These are phyloP conservation scores for Fonsecaea pedrosoi DNA, from an alignment of 2,329 filamentous ascomycete genomes.

Conservation along the genomic window DNA sequence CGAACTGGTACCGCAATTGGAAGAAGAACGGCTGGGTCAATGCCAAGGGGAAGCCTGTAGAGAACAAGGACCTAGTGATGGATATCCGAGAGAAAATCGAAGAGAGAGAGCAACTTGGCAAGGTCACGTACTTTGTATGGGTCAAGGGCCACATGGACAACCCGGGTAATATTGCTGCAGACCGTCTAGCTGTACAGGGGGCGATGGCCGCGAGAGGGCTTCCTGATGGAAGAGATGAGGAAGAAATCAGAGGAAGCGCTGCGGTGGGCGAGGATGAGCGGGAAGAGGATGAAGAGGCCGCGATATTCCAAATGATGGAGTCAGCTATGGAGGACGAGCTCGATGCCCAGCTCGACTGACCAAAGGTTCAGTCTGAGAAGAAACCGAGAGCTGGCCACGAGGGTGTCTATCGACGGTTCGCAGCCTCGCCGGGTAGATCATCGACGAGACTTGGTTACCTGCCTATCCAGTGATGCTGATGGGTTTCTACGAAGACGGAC, in stretches of 20 bases:
- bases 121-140: constrained; percentile 78
- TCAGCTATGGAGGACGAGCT: constrained; percentile 31
- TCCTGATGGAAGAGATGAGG: constrained; percentile 41
- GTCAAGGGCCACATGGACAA: constrained; percentile 82
- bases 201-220: constrained; percentile 54
- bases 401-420: neutral
- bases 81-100: constrained; percentile 74
- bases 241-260: neutral
- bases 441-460: too few species aligned
- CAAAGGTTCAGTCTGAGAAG: neutral
- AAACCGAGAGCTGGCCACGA: neutral
- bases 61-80: constrained; percentile 85
- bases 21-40: constrained; percentile 78
- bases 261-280: neutral
- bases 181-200: constrained; percentile 74
- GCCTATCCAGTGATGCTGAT: neutral
- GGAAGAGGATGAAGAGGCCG: constrained; percentile 25
- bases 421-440: neutral
- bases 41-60: constrained; percentile 71
- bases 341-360: constrained; percentile 22
- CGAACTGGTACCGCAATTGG: constrained; percentile 82
- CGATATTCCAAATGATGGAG: constrained; percentile 30
- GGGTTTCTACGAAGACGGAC: neutral
- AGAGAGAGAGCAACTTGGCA: constrained; percentile 66
- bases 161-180: constrained; percentile 79